Base-by-base conservation (phyloP, 129 eudicot species). In the Pseudognaphalium luteoalbum region DNA sequence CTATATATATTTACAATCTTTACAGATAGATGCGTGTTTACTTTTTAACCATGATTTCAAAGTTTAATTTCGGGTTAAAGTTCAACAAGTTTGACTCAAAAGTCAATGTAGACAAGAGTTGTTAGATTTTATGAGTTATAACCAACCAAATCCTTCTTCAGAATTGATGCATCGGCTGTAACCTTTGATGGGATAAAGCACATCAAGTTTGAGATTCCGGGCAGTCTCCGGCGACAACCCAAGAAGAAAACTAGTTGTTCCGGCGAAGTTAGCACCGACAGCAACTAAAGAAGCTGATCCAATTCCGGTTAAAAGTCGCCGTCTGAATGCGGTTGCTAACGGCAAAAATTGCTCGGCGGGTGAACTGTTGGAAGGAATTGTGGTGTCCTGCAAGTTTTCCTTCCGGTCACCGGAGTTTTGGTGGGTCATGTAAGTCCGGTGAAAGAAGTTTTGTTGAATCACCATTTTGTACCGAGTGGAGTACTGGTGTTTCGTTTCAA, bases 161-260 rank as follows among this genome's bases (percentile, higher is more conserved):
- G 88, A 65, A 5, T 91, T 82, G 71, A 87, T 80, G 87, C 92
- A 95, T 30, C 99, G 74, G 51, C 83, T 83, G 79, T 79, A 95
- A 6, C 99, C 99, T 62, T 84, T 81, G 68, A 95, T 71, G 3
- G 97, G 92, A 79, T 91, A 95, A 42, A 95, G 83, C 70, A 87
- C 97, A 72, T 95, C 99, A 76, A 95, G 85, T 83, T 95, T 95
- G 3, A 95, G 83, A 74, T 62, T 83, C 80, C 99, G 88, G 68
- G 86, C 81, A 73, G 57, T 59, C 0, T 91, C 97, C 51, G 99
- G 94, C 21, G 88, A 86, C 60, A 86, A 80, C 2, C 97, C 94
- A 6, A 95, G 92, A 39, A 95, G 88, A 65, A 89, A 91, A 72
- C 99, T 95, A 7, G 99, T 91, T 20, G 91, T 78, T 8, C 99